Percentiles rank a stretch among this genome's conserved stretches.
Evolutionary conservation across 208 protist genomes (phyloP).

Genomic region (Sergeia podlipaevii): DNA sequence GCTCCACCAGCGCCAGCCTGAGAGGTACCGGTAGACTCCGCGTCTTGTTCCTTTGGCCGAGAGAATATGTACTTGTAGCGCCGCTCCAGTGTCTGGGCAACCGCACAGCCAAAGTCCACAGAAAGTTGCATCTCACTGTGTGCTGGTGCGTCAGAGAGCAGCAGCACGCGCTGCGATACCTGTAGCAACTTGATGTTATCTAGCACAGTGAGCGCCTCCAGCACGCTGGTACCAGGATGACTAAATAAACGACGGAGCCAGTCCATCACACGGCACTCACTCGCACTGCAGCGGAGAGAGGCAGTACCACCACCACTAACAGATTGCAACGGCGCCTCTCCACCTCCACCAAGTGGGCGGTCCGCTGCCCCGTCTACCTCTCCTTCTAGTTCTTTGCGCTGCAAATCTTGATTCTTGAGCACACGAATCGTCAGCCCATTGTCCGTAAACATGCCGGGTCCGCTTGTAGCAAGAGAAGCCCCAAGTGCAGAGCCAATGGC

Average conservation of each 20-base stretch:
- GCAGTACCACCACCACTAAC: neutral
- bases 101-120: conserved; percentile 42
- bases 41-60: no score
- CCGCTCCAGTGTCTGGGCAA: conserved; percentile 32
- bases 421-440: conserved; percentile 35
- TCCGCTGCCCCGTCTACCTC: neutral
- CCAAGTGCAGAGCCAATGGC: no score
- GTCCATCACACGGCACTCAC: conserved; percentile 47
- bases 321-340: neutral
- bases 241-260: conserved; percentile 62
- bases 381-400: neutral
- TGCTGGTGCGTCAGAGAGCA: neutral
- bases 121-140: conserved; percentile 33
- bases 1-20: no score
- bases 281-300: neutral
- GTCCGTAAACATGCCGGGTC: conserved; percentile 23
- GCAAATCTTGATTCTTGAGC: conserved; percentile 25
- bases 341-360: neutral
- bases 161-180: conserved; percentile 10
- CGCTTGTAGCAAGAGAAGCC: no score
- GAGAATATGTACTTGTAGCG: conserved; percentile 53
- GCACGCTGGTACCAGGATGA: conserved; percentile 15
- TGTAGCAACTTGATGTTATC: conserved; percentile 58
- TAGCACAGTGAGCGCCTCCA: conserved; percentile 44
- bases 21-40: no score